These are phyloP conservation scores for Lipomyces chichibuensis DNA, from an alignment of 805 yeast genomes.

Conservation along the genomic window DNA sequence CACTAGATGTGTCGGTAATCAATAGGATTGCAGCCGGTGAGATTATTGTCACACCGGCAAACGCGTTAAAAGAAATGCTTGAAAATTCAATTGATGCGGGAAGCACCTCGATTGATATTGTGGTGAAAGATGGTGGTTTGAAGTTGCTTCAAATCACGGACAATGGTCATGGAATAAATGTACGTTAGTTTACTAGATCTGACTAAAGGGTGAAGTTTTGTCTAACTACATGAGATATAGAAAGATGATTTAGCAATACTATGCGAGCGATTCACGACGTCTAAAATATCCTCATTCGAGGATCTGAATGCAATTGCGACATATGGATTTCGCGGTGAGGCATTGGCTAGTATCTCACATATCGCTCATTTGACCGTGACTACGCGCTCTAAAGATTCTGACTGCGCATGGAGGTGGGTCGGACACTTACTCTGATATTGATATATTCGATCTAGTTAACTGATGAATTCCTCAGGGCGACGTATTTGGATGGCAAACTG, in stretches of 20 bases:
- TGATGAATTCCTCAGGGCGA: slow-evolving; percentile 45
- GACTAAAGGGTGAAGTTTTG: neutral
- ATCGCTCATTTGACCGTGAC: slow-evolving; percentile 78
- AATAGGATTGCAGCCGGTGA: slow-evolving; percentile 97
- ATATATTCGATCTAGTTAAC: neutral
- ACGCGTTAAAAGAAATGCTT: slow-evolving; percentile 88
- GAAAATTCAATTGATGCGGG: slow-evolving; percentile 92
- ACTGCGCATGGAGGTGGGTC: slow-evolving; percentile 68
- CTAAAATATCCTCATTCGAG: slow-evolving; percentile 73
- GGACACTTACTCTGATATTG: neutral
- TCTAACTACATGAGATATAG: slow-evolving; percentile 20
- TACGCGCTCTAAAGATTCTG: slow-evolving; percentile 64
- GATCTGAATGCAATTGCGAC: slow-evolving; percentile 74
- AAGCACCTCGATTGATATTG: slow-evolving; percentile 70
- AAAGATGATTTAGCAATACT: slow-evolving; percentile 72
- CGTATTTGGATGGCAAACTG: slow-evolving; percentile 69
- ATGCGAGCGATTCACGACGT: slow-evolving; percentile 93
- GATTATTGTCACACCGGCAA: slow-evolving; percentile 89
- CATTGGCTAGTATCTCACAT: slow-evolving; percentile 91
- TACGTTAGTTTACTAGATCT: slow-evolving; percentile 6
- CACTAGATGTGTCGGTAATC: slow-evolving; percentile 71
- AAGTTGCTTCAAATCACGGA: slow-evolving; percentile 85
- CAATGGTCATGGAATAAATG: slow-evolving; percentile 78
- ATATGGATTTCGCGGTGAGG: slow-evolving; percentile 96
- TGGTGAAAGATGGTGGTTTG: slow-evolving; percentile 90